Base-by-base conservation (phyloP, 805 yeast species). In the Torulaspora maleeae region DNA sequence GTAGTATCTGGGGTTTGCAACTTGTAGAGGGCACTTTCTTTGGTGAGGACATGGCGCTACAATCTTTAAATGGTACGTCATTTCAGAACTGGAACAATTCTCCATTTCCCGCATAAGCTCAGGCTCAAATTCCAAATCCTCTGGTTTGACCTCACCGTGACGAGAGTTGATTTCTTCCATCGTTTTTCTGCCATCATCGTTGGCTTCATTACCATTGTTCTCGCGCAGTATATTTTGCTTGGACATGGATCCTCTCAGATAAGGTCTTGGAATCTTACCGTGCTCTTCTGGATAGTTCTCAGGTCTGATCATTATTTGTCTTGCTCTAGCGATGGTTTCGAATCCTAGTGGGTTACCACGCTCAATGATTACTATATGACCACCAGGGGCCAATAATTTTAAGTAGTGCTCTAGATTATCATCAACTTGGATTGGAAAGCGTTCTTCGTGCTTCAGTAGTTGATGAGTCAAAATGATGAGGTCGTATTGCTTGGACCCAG, bases 31-130 rank as follows among this genome's bases (percentile, higher is more conserved):
- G 58, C 97, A 90, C 52, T 72, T 75, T 10, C 82, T 78, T 56
- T 88, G 96, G 61, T 93, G 97, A 0, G 91, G 67, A 60, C 97
- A 93, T 3, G 99, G 99, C 0, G 96, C 96, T 15, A 91, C 60
- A 7, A 91, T 73, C 33, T 76, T 75, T 41, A 89, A 58, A 52
- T 83, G 82, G 58, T 76, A 73, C 59, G 76, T 65, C 36, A 67
- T 25, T 25, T 49, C 45, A n/a, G 40, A 48, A 11, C 33, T 40
- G 20, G 43, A 45, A n/a, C 50, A 39, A 22, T 12, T 24, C 13
- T 54, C 55, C 5, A 51, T 55, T n/a, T 51, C 52, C 17, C 51
- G 47, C 19, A 54, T 25, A 3, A 63, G 13, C 28, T 74, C 79
- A 25, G 71, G 69, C 48, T 75, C 80, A 51, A 77, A 75, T 46